Base-by-base conservation (phyloP, 257 asterid genomes). In the Fraxinus pennsylvanica region DNA sequence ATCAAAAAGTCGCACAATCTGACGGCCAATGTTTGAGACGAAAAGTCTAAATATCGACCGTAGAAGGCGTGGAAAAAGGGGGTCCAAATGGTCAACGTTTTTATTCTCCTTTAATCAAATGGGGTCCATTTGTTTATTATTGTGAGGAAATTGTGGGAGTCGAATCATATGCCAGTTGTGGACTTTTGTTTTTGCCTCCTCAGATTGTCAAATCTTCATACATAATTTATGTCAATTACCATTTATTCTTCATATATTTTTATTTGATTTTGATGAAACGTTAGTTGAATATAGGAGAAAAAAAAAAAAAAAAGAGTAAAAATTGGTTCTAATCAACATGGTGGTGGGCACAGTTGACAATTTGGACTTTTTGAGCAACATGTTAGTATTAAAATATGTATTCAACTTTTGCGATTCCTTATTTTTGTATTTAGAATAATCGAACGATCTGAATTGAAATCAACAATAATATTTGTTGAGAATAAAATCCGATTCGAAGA, bases 121-220 rank as follows among this genome's bases (percentile, higher is more conserved):
- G 82, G 83, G 86, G 74, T 67, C 84, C 81, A 85, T 63, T 78
- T 74, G 79, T 76, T 86, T 74, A 47, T 73, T 80, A 75, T 59
- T 84, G 35, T 47, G 76, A 74, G 82, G 59, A 79, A 73, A 73
- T 69, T 81, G 85, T 86, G 85, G 90, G 86, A 75, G 82, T 74
- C 86, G 92, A 85, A 86, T 88, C 84, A 66, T 22, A 25, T 80
- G 79, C 81, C 72, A 86, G 59, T 74, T 72, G 89, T 85, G 90
- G 77, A 78, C 75, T 4, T 63, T 67, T 74, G 33, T 71, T 74
- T 59, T 66, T 41, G 45, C 78, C 73, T 74, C 47, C 81, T 38
- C 41, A 32, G 29, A 54, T 72, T 84, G 80, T 76, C 68, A 74
- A 79, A 81, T 73, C 32, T n/a, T 59, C 2, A 84, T 80, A 75